Conservation (phyloP, 2,329 filamentous ascomycete genomes). For the Aspergillus japonicus region DNA sequence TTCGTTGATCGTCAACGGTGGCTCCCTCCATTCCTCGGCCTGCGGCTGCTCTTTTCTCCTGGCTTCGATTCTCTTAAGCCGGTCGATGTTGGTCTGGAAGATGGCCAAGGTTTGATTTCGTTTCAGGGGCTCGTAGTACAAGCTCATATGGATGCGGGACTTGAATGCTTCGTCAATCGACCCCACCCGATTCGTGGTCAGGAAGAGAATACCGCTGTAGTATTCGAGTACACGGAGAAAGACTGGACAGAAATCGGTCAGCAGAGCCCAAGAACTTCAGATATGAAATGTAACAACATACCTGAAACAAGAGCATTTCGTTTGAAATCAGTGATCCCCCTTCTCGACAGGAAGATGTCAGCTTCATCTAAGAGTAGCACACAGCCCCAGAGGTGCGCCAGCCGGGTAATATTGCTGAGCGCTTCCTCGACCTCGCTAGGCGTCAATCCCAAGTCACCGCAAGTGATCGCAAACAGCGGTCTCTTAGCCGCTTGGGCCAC, state of each 20-base stretch:
- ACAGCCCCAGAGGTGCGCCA: constrained; percentile 15
- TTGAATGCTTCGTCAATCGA: constrained; percentile 17
- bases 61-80: neutral
- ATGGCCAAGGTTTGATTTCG: neutral
- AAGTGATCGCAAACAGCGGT: neutral
- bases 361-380: constrained; percentile 15
- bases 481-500: neutral
- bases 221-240: constrained; percentile 26
- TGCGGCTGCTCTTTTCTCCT: neutral
- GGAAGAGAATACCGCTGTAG: constrained; percentile 24
- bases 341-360: constrained; percentile 16
- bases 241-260: neutral
- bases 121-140: constrained; percentile 11
- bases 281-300: neutral
- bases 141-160: constrained; percentile 15
- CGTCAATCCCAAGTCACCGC: constrained; percentile 5
- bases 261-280: too few relatives aligned
- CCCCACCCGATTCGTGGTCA: constrained; percentile 22
- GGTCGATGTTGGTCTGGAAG: neutral
- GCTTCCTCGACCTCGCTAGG: constrained; percentile 13
- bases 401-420: constrained; percentile 19
- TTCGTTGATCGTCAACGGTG: neutral
- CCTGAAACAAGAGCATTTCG: constrained; percentile 22
- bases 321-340: constrained; percentile 14
- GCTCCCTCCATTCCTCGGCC: neutral